Conservation (phyloP, 148 eudicot genomes). For the Rhododendron griersonianum region DNA sequence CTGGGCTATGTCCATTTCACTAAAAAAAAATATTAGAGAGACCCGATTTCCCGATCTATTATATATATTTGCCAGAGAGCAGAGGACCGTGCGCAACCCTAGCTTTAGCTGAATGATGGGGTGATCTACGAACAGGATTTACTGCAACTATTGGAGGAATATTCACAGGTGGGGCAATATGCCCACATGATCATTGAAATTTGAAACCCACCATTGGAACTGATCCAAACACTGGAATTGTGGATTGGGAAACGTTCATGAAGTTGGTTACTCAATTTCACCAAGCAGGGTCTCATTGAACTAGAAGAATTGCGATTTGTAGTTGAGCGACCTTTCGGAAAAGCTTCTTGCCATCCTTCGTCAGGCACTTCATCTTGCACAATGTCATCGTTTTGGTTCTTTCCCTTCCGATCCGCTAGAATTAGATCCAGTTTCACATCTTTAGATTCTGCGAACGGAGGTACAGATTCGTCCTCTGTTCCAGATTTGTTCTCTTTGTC, state of each 20-base stretch:
- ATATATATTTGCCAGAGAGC: conserved; percentile 53
- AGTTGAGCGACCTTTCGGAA: conserved; percentile 69
- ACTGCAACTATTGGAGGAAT: conserved; percentile 67
- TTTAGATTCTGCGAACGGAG: conserved; percentile 31
- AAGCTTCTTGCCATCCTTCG: conserved; percentile 99
- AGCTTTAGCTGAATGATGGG: conserved; percentile 88
- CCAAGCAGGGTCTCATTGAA: conserved; percentile 65
- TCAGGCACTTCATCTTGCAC: conserved; percentile 53
- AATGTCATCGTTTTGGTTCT: conserved; percentile 31
- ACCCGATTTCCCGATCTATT: conserved; percentile 60
- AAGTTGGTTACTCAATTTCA: conserved; percentile 69
- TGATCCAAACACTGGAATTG: conserved; percentile 54
- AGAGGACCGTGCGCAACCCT: conserved; percentile 93
- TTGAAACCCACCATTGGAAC: conserved; percentile 45
- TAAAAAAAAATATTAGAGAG: not conserved
- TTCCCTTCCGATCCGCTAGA: conserved; percentile 19
- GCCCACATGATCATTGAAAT: conserved; percentile 58
- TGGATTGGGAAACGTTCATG: conserved; percentile 49
- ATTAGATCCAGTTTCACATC: conserved; percentile 29
- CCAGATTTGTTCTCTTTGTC: too few relatives aligned
- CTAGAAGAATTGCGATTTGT: conserved; percentile 55
- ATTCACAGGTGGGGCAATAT: conserved; percentile 80
- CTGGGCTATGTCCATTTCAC: not conserved
- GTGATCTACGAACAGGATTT: conserved; percentile 75
- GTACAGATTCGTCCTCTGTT: conserved; percentile 32